Base-by-base conservation (phyloP, 2,329 filamentous ascomycete genomes). In the Colletotrichum graminicola region DNA sequence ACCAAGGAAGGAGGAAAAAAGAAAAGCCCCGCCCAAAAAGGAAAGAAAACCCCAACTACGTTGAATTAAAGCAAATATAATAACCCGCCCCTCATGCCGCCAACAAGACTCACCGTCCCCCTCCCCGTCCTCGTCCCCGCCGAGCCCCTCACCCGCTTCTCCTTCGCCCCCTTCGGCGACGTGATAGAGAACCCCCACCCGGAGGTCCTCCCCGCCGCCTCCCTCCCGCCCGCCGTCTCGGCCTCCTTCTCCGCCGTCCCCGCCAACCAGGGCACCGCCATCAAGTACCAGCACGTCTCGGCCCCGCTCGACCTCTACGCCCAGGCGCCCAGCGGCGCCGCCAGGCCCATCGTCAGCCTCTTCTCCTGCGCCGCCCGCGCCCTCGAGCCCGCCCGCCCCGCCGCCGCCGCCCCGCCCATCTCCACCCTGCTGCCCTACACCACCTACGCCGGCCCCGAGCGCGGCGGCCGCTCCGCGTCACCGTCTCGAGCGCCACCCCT, bases 401-500 rank as follows among this genome's bases (percentile, higher is more conserved):
- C 57, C 12, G 47, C 67, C 12, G 6, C 61, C 2, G 45, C 63
- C 29, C 56, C 71, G 23, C 63, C 73, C 21, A 65, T 73, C 55
- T 66, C 67, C 14, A 70, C 75, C 60, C 55, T 74, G 0, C 71
- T 74, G 21, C 73, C 73, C 45, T 73, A 73, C 21, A 36, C 49
- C 57, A 66, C 61, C 47, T 61, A 70, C 66, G 66, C 66, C 47
- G 59, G 60, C 60, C 57, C 39, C 57, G 26, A 62, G 36, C 41
- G 63, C 43, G 32, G 56, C 61, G 76, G 66, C 74, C 72, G 70
- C 29, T 93, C 78, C 84, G 88, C 56, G 87, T 98, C 65, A 82
- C 83, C 26, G 89, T 97, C 88, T 98, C 39, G 96, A 99, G 81
- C 88, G 96, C 49, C 96, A 99, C 81, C 95, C 96, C 0, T 98